These are phyloP conservation scores for Zygosaccharomyces gambellarensis DNA, from an alignment of 805 yeast genomes.

Conservation along the genomic window DNA sequence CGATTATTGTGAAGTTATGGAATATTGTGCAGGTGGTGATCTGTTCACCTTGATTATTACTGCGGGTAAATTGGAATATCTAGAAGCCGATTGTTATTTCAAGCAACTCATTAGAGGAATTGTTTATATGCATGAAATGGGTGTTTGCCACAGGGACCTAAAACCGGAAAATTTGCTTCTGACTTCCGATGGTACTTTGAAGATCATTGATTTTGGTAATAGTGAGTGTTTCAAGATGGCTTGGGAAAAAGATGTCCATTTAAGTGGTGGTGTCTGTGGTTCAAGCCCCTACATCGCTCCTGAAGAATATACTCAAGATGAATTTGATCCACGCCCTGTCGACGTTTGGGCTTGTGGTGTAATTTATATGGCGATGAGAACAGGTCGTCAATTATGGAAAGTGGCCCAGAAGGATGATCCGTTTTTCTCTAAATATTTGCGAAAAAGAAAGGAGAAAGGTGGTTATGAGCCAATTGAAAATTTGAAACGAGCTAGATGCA, in stretches of 20 bases:
- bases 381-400: constrained; percentile 92
- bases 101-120: constrained; percentile 82
- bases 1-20: constrained; percentile 82
- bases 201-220: constrained; percentile 86
- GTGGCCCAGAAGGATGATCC: constrained; percentile 77
- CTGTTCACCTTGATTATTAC: constrained; percentile 68
- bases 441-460: constrained; percentile 70
- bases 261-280: constrained; percentile 76
- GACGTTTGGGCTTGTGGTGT: constrained; percentile 95
- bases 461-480: constrained; percentile 91
- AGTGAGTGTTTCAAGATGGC: constrained; percentile 81
- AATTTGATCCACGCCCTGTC: constrained; percentile 75
- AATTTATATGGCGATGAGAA: constrained; percentile 88
- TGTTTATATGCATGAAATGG: constrained; percentile 81
- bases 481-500: constrained; percentile 79
- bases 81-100: constrained; percentile 87
- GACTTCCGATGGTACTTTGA: constrained; percentile 65
- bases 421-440: constrained; percentile 67
- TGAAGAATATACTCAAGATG: constrained; percentile 60
- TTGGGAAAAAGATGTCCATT: constrained; percentile 68
- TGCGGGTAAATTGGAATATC: constrained; percentile 70
- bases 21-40: constrained; percentile 79
- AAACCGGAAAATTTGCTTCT: constrained; percentile 89
- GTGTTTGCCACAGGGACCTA: constrained; percentile 88
- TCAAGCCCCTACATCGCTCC: constrained; percentile 90